Evolutionary conservation across 1,284 basidiomycete species (phyloP).

Genomic region (Microbotryomycetes sp.): DNA sequence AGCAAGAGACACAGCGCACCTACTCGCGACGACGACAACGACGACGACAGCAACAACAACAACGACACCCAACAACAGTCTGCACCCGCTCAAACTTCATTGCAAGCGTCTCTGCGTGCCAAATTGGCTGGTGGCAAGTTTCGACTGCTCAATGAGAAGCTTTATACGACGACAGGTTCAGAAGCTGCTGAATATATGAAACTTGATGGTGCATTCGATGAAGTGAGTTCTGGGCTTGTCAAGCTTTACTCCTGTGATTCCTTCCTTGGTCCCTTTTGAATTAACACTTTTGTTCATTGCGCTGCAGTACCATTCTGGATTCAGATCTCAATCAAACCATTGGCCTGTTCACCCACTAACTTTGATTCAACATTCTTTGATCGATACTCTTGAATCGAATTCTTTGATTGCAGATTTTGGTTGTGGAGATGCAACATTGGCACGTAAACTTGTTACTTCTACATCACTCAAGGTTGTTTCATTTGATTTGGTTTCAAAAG

Average conservation of each 20-base stretch:
- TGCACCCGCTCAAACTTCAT: conserved; percentile 11
- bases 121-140: conserved; percentile 38
- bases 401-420: conserved; percentile 87
- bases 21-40: neutral
- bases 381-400: conserved; percentile 53
- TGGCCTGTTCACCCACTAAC: conserved; percentile 89
- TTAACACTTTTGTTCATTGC: neutral
- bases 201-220: conserved; percentile 64
- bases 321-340: conserved; percentile 71
- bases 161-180: conserved; percentile 51
- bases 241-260: conserved; percentile 5
- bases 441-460: conserved; percentile 52
- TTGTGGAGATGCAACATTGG: conserved; percentile 88
- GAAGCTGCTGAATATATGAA: conserved; percentile 73
- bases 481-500: conserved; percentile 35
- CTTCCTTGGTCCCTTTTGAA: conserved; percentile 3
- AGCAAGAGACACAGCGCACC: conserved; percentile 2
- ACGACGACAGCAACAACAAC: neutral
- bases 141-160: conserved; percentile 38
- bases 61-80: neutral
- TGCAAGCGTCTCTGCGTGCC: conserved; percentile 30
- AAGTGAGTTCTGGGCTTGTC: conserved; percentile 56
- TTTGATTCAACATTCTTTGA: conserved; percentile 59
- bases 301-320: conserved; percentile 77
- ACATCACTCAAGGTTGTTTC: conserved; percentile 31